Evolutionary conservation across 305 asterid species (phyloP).

Genomic region (Nicotiana rustica): DNA sequence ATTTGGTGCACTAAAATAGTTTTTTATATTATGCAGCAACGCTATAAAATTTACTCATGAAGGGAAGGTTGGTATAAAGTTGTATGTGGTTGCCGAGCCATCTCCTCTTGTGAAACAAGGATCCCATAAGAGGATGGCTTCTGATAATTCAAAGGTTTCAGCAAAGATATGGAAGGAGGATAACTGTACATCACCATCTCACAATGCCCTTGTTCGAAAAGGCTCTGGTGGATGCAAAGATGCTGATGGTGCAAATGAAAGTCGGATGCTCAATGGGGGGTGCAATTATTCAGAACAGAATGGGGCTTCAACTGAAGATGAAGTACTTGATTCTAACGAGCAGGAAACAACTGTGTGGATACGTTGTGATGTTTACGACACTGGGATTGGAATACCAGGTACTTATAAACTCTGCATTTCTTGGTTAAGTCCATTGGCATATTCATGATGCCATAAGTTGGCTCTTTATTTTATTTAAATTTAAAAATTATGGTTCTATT

Average conservation of each 20-base stretch:
- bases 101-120: conserved; percentile 43
- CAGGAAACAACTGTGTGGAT: conserved; percentile 79
- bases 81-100: conserved; percentile 70
- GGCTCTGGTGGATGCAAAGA: conserved; percentile 32
- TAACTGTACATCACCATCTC: conserved; percentile 41
- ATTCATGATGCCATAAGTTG: not conserved
- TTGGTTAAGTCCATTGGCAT: not conserved
- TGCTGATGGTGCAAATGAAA: conserved; percentile 41
- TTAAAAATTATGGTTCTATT: not conserved
- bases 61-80: conserved; percentile 85
- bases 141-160: conserved; percentile 45
- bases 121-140: conserved; percentile 41
- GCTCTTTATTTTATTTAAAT: not conserved
- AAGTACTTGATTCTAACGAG: conserved; percentile 39
- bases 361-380: conserved; percentile 85
- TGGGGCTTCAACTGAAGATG: conserved; percentile 45
- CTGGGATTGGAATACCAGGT: conserved; percentile 98
- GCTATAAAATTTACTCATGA: conserved; percentile 92
- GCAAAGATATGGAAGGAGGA: conserved; percentile 38
- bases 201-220: conserved; percentile 34
- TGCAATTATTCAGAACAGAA: conserved; percentile 39
- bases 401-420: conserved; percentile 23
- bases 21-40: conserved; percentile 59
- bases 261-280: conserved; percentile 35
- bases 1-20: not conserved